A percentile compares a stretch with the other conserved stretches of the same genome.
Conservation (phyloP, 768 basidiomycete genomes). For the Tulasnella sp. region DNA sequence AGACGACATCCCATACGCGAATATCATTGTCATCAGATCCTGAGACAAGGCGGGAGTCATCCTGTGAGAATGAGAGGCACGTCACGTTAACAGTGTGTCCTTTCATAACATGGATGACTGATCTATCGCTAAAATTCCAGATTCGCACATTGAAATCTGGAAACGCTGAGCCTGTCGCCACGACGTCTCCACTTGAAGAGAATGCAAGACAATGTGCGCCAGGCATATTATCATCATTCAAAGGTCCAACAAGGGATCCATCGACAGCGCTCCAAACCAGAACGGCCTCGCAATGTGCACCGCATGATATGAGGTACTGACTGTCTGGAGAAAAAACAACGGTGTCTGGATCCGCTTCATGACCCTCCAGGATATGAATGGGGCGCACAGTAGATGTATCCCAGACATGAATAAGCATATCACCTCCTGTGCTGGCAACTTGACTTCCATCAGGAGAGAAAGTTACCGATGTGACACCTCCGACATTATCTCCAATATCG, state of each 20-base stretch:
- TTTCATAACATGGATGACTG: background rate
- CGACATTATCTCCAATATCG: too few relatives aligned
- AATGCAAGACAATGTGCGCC: background rate
- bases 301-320: too few relatives aligned
- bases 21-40: background rate
- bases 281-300: too few relatives aligned
- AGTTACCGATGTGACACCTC: conserved; percentile 9
- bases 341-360: too few relatives aligned
- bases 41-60: background rate
- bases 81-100: background rate
- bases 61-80: background rate
- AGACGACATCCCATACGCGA: conserved; percentile 1
- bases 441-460: conserved; percentile 9
- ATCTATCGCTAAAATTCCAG: background rate
- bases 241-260: too few relatives aligned
- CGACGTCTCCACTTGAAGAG: background rate
- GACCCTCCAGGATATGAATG: too few relatives aligned
- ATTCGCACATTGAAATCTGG: conserved; percentile 3
- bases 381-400: too few relatives aligned
- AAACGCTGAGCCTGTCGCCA: background rate
- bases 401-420: too few relatives aligned
- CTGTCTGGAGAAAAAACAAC: too few relatives aligned
- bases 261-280: too few relatives aligned
- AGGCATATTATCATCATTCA: background rate
- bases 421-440: conserved; percentile 8